Conservation (phyloP, 106 monocot species). For the Acorus calamus region DNA sequence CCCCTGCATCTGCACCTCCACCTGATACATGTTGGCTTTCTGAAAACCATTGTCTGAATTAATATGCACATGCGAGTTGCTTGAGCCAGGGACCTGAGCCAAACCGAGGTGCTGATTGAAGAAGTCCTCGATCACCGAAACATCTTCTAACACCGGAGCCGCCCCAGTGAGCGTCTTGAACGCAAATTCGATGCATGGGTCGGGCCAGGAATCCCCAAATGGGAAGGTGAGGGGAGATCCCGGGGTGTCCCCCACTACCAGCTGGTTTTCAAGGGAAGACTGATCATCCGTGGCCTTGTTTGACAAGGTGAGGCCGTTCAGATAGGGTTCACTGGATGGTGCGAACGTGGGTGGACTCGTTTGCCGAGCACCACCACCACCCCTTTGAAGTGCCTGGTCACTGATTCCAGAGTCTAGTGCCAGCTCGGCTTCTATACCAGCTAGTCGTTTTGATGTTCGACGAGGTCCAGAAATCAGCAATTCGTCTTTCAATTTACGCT, state of each 20-base stretch:
- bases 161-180: slow-evolving; percentile 6
- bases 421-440: slow-evolving; percentile 21
- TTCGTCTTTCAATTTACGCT: no score
- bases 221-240: neutral
- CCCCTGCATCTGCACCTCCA: no score
- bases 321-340: no score
- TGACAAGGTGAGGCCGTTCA: no score
- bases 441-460: slow-evolving; percentile 29
- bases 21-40: no score
- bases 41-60: no score
- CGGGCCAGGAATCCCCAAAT: neutral
- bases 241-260: neutral
- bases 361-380: no score
- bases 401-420: slow-evolving; percentile 3
- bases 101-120: neutral
- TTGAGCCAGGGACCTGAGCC: neutral
- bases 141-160: neutral
- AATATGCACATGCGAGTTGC: neutral
- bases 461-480: neutral
- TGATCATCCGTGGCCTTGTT: no score
- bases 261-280: neutral
- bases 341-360: no score
- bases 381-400: neutral
- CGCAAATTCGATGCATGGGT: slow-evolving; percentile 12
- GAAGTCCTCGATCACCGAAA: neutral